Evolutionary conservation across 1,284 basidiomycete species (phyloP).

Genomic region (Xerocomus cyaneibrunnescens): DNA sequence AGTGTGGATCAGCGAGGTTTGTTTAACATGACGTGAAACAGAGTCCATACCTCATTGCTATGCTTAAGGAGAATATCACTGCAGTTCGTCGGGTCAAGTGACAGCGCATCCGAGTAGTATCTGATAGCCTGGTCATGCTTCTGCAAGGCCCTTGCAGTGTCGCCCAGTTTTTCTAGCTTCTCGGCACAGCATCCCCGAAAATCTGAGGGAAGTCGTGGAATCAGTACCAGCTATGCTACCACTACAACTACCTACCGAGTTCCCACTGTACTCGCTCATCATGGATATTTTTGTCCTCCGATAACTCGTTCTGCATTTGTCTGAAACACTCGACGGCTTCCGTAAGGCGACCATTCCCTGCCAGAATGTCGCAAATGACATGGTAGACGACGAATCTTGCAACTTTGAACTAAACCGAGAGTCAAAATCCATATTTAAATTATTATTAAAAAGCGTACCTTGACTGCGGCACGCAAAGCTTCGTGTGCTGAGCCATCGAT

Average conservation of each 20-base stretch:
- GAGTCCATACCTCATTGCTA: neutral
- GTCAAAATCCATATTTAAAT: neutral
- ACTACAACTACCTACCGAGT: neutral
- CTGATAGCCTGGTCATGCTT: neutral
- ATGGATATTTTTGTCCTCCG: neutral
- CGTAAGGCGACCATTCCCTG: neutral
- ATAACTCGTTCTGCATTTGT: neutral
- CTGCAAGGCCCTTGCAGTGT: neutral
- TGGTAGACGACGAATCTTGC: neutral
- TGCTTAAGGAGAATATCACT: no score
- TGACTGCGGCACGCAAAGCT: neutral
- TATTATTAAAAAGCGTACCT: neutral
- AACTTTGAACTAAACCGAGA: constrained; percentile 1
- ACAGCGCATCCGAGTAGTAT: neutral
- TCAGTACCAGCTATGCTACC: neutral
- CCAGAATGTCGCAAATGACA: neutral
- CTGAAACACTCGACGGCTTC: neutral
- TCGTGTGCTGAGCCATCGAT: neutral
- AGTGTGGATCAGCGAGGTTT: neutral
- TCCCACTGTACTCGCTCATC: neutral
- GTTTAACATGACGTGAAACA: neutral
- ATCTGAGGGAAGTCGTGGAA: neutral
- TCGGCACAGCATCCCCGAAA: neutral
- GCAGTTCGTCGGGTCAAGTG: neutral
- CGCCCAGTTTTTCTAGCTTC: neutral